phyloP scores from a whole-genome alignment of 352 stramenopile genomes.

The Phytophthora macrochlamydospora region DNA sequence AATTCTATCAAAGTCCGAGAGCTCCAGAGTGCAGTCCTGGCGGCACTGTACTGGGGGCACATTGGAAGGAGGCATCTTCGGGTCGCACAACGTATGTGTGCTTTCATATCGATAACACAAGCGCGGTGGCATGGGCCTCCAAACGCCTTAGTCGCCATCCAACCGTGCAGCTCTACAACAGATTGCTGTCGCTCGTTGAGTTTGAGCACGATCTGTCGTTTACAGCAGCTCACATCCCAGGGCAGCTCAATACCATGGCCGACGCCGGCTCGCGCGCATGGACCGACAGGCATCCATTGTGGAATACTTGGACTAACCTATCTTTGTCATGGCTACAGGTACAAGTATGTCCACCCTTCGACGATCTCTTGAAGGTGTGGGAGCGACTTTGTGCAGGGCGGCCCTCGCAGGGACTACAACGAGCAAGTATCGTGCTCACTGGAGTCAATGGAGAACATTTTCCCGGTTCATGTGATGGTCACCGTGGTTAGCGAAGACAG shows the following conservation, averaged over 20 bases:
- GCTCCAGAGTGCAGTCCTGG: constrained; percentile 4
- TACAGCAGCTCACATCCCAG: constrained; percentile 22
- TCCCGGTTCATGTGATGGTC: constrained; percentile 20
- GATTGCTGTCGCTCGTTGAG: constrained; percentile 16
- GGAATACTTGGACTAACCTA: constrained; percentile 12
- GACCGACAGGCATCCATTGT: constrained; percentile 2
- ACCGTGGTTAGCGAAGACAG: constrained; percentile 4
- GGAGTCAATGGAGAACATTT: constrained; percentile 23
- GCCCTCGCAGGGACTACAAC: constrained; percentile 20
- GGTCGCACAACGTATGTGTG: background rate
- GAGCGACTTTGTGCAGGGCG: constrained; percentile 4
- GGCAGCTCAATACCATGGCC: constrained; percentile 16
- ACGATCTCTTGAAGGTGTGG: constrained; percentile 28
- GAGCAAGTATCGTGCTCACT: constrained; percentile 8
- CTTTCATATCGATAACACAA: too few relatives aligned
- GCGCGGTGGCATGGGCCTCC: too few relatives aligned
- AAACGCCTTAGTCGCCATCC: too few relatives aligned
- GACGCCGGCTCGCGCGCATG: constrained; percentile 23
- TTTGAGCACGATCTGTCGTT: constrained; percentile 23
- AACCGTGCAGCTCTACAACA: too few relatives aligned
- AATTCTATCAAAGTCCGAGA: constrained; percentile 11
- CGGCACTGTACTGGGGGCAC: constrained; percentile 8
- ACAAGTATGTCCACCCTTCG: constrained; percentile 5
- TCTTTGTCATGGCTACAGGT: constrained; percentile 12
- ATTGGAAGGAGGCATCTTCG: background rate